Evolutionary conservation across 805 yeast genomes (phyloP).

Genomic region (Yamadazyma phyllophila): DNA sequence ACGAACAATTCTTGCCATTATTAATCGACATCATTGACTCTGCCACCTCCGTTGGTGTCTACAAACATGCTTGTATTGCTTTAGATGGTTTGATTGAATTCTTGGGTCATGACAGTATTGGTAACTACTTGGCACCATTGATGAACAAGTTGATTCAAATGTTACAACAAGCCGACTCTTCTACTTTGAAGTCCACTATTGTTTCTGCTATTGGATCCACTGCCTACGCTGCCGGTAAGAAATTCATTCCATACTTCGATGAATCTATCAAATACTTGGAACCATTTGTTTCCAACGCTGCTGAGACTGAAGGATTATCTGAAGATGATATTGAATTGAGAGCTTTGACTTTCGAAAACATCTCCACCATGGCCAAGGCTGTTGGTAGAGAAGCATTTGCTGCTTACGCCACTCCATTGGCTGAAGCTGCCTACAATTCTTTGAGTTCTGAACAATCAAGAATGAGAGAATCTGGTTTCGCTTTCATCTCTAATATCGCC

Average conservation of each 20-base stretch:
- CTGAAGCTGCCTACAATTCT: slow-evolving; percentile 81
- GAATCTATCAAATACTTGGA: slow-evolving; percentile 77
- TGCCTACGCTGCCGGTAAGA: slow-evolving; percentile 90
- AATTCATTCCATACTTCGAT: slow-evolving; percentile 82
- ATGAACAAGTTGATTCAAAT: slow-evolving; percentile 86
- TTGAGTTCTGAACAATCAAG: slow-evolving; percentile 75
- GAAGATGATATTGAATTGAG: slow-evolving; percentile 90
- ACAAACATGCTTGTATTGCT: slow-evolving; percentile 87
- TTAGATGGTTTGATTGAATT: slow-evolving; percentile 90
- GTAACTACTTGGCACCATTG: slow-evolving; percentile 78
- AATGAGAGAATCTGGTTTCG: slow-evolving; percentile 91
- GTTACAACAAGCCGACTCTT: slow-evolving; percentile 71
- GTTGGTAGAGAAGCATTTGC: slow-evolving; percentile 90
- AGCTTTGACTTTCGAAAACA: slow-evolving; percentile 89
- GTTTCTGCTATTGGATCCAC: slow-evolving; percentile 97
- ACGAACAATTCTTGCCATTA: slow-evolving; percentile 78
- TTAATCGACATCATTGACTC: slow-evolving; percentile 84
- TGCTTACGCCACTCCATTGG: slow-evolving; percentile 81
- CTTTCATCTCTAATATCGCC: slow-evolving; percentile 90
- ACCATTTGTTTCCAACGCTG: slow-evolving; percentile 71
- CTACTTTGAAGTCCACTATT: slow-evolving; percentile 73
- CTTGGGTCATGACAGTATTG: slow-evolving; percentile 83
- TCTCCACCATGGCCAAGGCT: slow-evolving; percentile 94
- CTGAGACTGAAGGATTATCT: slow-evolving; percentile 69
- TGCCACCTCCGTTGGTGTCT: slow-evolving; percentile 78